These are phyloP conservation scores for Suillus lakei DNA, from an alignment of 768 basidiomycete genomes.

Conservation along the genomic window DNA sequence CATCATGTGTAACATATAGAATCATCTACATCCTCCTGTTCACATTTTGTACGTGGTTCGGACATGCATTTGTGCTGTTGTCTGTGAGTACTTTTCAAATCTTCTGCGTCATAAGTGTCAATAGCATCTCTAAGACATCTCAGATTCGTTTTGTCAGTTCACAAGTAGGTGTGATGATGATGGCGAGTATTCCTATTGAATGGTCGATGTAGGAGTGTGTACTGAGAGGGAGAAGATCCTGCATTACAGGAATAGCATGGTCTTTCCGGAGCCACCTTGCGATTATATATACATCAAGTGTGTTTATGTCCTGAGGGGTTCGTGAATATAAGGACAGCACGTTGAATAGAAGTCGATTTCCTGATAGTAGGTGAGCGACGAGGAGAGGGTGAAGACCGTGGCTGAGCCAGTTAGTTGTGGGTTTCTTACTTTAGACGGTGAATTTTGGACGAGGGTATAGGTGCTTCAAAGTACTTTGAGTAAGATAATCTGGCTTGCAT, in stretches of 20 bases:
- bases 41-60: constrained; percentile 63
- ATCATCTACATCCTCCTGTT: constrained; percentile 51
- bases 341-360: constrained; percentile 91
- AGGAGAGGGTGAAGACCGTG: constrained; percentile 81
- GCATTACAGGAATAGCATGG: constrained; percentile 88
- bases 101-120: no score
- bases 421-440: constrained; percentile 67
- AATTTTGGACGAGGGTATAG: constrained; percentile 34
- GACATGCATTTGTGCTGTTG: no score
- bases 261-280: constrained; percentile 97
- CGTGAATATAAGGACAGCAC: constrained; percentile 70
- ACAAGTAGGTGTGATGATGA: constrained; percentile 93
- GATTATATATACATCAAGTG: constrained; percentile 90
- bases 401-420: constrained; percentile 77
- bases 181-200: constrained; percentile 91
- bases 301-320: constrained; percentile 40
- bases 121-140: constrained; percentile 85
- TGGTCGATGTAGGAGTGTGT: constrained; percentile 93
- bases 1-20: constrained; percentile 73
- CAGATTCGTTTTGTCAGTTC: constrained; percentile 97
- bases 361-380: constrained; percentile 75
- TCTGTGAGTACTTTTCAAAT: no score
- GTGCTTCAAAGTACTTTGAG: no score
- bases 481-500: no score
- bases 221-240: constrained; percentile 90